A percentile compares a stretch with the other conserved stretches of the same genome.
These are phyloP conservation scores for Exserohilum rostratum DNA, from an alignment of 2,329 filamentous ascomycete genomes.

Conservation along the genomic window DNA sequence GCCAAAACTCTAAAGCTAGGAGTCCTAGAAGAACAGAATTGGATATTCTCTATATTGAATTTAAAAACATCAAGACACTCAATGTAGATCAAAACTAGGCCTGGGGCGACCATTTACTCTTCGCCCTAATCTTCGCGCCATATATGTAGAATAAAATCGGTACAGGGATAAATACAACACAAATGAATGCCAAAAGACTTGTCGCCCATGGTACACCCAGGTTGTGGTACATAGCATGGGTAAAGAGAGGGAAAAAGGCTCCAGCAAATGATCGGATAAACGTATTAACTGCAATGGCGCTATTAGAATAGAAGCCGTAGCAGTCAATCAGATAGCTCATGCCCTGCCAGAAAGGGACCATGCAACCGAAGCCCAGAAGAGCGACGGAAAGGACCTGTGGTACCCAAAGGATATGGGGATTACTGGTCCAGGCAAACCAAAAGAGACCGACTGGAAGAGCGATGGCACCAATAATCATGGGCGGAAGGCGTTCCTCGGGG, in stretches of 20 bases:
- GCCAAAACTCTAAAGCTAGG: too few species aligned
- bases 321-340: conserved; percentile 82
- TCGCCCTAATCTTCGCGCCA: conserved; percentile 39
- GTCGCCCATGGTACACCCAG: conserved; percentile 46
- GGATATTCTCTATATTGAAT: neutral
- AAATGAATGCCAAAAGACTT: conserved; percentile 42
- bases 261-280: conserved; percentile 58
- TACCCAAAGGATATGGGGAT: conserved; percentile 59
- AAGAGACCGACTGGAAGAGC: conserved; percentile 65
- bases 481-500: conserved; percentile 66
- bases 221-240: conserved; percentile 53
- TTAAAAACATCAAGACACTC: neutral
- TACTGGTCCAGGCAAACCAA: conserved; percentile 65
- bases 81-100: neutral
- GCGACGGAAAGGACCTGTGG: conserved; percentile 62
- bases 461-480: conserved; percentile 68
- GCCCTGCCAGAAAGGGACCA: conserved; percentile 80
- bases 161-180: conserved; percentile 41
- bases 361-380: conserved; percentile 74
- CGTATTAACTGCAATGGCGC: conserved; percentile 57
- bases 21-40: neutral
- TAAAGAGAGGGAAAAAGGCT: conserved; percentile 59
- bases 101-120: conserved; percentile 42
- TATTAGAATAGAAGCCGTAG: conserved; percentile 54
- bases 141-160: conserved; percentile 46